Conservation (phyloP, 495 filamentous ascomycete species). For the Copromyces sp. region DNA sequence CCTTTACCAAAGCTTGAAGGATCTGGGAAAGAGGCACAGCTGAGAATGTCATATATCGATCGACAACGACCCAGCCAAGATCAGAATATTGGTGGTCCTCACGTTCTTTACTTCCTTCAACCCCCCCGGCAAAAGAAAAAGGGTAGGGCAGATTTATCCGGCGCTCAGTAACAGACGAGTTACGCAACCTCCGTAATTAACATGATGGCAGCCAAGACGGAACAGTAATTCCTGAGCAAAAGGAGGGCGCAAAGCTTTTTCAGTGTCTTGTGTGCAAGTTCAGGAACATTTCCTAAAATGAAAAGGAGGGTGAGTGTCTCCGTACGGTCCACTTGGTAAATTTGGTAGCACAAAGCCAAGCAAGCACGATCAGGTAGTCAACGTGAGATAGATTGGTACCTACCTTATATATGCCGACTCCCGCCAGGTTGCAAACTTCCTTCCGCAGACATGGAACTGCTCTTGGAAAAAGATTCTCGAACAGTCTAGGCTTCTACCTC, state of each 20-base stretch:
- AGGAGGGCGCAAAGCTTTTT: not conserved
- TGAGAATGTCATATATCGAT: not conserved
- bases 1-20: not conserved
- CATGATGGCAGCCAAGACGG: not conserved
- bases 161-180: not conserved
- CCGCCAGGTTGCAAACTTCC: not conserved
- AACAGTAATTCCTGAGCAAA: not conserved
- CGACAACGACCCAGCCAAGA: not conserved
- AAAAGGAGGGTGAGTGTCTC: not conserved
- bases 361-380: not conserved
- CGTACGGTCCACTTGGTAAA: not conserved
- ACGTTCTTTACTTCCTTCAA: not conserved
- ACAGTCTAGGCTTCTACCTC: not conserved
- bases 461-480: not conserved
- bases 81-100: not conserved
- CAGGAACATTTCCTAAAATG: not conserved
- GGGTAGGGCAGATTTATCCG: not conserved
- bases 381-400: not conserved
- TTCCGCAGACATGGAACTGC: not conserved
- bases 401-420: not conserved
- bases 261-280: not conserved
- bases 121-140: not conserved
- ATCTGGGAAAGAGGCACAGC: not conserved
- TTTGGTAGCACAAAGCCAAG: not conserved
- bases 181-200: not conserved